A percentile compares a stretch with the other conserved stretches of the same genome.
Conservation (phyloP, 1,284 basidiomycete genomes). For the Filobasidium uniguttulatum region DNA sequence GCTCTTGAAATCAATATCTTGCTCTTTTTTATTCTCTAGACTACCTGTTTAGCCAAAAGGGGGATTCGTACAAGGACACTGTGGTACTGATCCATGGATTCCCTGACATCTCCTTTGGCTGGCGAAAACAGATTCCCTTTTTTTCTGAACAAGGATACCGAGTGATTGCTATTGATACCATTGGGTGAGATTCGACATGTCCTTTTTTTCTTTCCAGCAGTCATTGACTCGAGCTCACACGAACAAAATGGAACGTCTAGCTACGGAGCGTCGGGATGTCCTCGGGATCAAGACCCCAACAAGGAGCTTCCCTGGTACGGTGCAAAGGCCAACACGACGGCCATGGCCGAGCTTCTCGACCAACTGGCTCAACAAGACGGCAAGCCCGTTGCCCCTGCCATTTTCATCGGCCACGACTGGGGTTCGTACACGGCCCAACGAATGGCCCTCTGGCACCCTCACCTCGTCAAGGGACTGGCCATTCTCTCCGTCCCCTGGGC, state of each 20-base stretch:
- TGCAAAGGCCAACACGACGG: not conserved
- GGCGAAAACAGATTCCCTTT: conserved; percentile 1
- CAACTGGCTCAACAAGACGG: not conserved
- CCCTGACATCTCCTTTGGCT: conserved; percentile 5
- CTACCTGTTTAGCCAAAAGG: not conserved
- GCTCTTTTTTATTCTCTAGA: not conserved
- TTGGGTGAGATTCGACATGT: not conserved
- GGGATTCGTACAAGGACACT: not conserved
- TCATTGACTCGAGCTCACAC: no score
- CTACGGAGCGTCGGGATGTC: conserved; percentile 1
- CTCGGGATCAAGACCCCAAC: not conserved
- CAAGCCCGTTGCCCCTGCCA: not conserved
- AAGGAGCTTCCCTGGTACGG: conserved; percentile 2
- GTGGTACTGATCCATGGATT: conserved; percentile 7
- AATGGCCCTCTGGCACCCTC: conserved; percentile 4
- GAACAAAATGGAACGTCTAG: no score
- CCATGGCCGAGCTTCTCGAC: not conserved
- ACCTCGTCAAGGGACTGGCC: not conserved
- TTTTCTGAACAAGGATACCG: conserved; percentile 1
- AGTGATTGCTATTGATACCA: conserved; percentile 1
- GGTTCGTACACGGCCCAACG: conserved; percentile 1
- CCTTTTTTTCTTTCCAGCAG: no score
- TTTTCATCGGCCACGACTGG: conserved; percentile 7
- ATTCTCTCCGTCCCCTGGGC: conserved; percentile 4
- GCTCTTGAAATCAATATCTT: not conserved